A percentile compares a stretch with the other conserved stretches of the same genome.
Conservation (phyloP, 495 filamentous ascomycete species). For the Polyplosphaeria fusca region DNA sequence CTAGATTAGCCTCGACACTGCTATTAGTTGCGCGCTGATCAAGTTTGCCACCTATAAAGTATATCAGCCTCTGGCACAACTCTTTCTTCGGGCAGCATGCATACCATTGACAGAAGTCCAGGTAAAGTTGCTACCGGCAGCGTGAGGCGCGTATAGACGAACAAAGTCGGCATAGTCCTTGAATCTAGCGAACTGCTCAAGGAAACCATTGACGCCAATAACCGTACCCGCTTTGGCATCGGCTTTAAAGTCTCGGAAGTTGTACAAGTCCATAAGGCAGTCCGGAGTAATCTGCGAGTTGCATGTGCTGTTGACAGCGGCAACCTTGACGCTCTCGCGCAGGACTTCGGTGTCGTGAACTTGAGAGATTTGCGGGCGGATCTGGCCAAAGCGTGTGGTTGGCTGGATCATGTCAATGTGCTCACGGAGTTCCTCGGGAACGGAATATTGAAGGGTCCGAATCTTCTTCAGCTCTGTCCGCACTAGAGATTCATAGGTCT, state of each 20-base stretch:
- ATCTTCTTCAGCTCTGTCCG: conserved; percentile 33
- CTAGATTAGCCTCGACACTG: conserved; percentile 70
- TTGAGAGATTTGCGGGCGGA: conserved; percentile 32
- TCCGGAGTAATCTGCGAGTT: conserved; percentile 53
- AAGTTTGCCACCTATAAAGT: conserved; percentile 39
- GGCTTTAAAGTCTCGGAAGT: conserved; percentile 51
- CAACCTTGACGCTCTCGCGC: background rate
- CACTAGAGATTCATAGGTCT: conserved; percentile 33
- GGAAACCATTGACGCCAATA: conserved; percentile 65
- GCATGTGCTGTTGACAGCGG: conserved; percentile 44
- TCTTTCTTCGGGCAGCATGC: background rate
- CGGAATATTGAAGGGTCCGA: conserved; percentile 61
- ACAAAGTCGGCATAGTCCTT: conserved; percentile 39
- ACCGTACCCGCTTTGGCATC: conserved; percentile 47
- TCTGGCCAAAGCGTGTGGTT: conserved; percentile 57
- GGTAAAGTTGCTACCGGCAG: conserved; percentile 58
- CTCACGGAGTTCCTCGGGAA: conserved; percentile 54
- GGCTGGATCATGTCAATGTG: conserved; percentile 59
- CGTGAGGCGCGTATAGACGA: conserved; percentile 43
- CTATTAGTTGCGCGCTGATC: conserved; percentile 39
- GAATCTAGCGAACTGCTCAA: conserved; percentile 42
- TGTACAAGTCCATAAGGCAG: conserved; percentile 61
- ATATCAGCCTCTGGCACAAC: background rate
- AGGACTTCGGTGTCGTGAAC: conserved; percentile 23
- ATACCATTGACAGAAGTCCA: conserved; percentile 58